Conservation (phyloP, 768 basidiomycete genomes). For the Xerocomus potaroensis region DNA sequence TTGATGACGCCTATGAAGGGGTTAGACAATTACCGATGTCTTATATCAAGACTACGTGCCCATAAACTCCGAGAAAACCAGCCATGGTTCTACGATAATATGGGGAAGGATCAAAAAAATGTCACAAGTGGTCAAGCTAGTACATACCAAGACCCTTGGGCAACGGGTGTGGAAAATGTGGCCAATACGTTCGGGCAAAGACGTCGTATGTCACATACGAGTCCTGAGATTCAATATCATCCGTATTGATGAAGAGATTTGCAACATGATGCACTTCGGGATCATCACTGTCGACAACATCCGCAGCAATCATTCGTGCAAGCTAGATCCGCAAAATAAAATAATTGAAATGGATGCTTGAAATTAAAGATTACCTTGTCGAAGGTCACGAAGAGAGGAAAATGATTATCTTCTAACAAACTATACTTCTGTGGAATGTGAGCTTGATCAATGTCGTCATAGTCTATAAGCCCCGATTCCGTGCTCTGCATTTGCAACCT, state of each 20-base stretch:
- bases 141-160: conserved; percentile 50
- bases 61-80: conserved; percentile 64
- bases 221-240: conserved; percentile 18
- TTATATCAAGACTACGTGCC: conserved; percentile 34
- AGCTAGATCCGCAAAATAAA: too few species aligned
- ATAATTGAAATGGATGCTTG: neutral
- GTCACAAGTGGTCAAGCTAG: neutral
- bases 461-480: conserved; percentile 33
- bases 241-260: conserved; percentile 10
- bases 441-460: conserved; percentile 24
- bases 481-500: conserved; percentile 19
- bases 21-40: neutral
- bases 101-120: neutral
- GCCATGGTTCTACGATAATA: conserved; percentile 48
- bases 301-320: conserved; percentile 25
- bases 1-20: conserved; percentile 50
- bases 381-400: conserved; percentile 68
- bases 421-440: conserved; percentile 47
- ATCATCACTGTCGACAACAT: conserved; percentile 12
- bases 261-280: conserved; percentile 1
- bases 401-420: conserved; percentile 53
- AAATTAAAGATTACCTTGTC: conserved; percentile 42
- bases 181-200: conserved; percentile 58
- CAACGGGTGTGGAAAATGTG: conserved; percentile 47
- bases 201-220: conserved; percentile 40